Evolutionary conservation across 2,329 filamentous ascomycete genomes (phyloP), one percentile per base, ranked within the genome.

Genomic region (Teratosphaeria gauchensis): DNA sequence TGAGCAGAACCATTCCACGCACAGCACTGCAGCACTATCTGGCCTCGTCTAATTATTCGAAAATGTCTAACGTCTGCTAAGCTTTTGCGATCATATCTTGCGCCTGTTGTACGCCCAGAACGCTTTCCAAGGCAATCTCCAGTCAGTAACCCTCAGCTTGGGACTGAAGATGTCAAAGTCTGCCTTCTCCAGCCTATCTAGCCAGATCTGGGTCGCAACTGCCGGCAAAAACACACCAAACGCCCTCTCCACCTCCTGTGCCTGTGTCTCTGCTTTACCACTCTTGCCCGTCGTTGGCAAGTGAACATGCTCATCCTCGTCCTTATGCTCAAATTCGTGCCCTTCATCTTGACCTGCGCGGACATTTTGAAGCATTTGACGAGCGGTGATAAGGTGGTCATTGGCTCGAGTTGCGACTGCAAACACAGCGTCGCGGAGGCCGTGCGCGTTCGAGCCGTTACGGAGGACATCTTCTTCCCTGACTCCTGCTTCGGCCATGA

Each of bases 341-440:
- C 87, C 90, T 0, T 89, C 83, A 54, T 84, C 85, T 65, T 87
- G 76, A 1, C 91, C 90, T 3, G 84, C 85, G 57, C 84, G 84
- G 21, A 96, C 76, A 67, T 89, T 90, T 68, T 85, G 86, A 61
- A 97, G 74, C 91, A 99, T 96, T 72, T 96, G 90, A 60, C 91
- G 81, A 1, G 89, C 92, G 0, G 92, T 97, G 65, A 96, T 95
- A 35, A 99, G 78, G 74, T 99, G 94, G 71, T 99, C 94, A 69
- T 95, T 95, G 6, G 94, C 94, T 42, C 92, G 84, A 0, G 94
- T 99, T 0, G 94, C 94, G 14, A 99, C 90, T 3, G 84, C 82
- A 74, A 97, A 99, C 0, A 97, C 84, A 3, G 92, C 92, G 73
- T 99, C 92, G 61, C 88, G 85, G 19, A 97, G 79, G 0, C 92